Conservation (phyloP, 371 early-diverging fungal genomes). For the Mucor lusitanicus region DNA sequence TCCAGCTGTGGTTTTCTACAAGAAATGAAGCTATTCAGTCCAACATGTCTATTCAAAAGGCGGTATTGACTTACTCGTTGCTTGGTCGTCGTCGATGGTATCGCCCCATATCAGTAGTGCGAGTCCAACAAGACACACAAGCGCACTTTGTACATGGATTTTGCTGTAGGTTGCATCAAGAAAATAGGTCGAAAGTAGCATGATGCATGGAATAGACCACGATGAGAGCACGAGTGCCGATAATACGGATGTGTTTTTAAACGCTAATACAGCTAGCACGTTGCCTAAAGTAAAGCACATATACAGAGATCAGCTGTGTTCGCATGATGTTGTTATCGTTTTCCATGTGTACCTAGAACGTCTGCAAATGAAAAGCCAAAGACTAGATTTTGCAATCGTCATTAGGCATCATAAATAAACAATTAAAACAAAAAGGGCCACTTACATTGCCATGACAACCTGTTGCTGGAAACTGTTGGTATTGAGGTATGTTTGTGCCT, state of each 20-base stretch:
- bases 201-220: conserved; percentile 50
- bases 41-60: neutral
- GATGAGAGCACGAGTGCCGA: conserved; percentile 43
- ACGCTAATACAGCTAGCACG: conserved; percentile 44
- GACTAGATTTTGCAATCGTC: conserved; percentile 11
- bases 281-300: conserved; percentile 26
- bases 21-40: too few relatives aligned
- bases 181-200: conserved; percentile 37
- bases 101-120: conserved; percentile 42
- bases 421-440: neutral
- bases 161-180: conserved; percentile 28
- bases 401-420: neutral
- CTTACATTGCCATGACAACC: conserved; percentile 25
- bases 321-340: neutral
- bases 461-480: neutral
- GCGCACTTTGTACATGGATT: conserved; percentile 32
- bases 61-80: conserved; percentile 18
- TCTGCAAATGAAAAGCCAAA: conserved; percentile 48
- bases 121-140: conserved; percentile 35
- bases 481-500: neutral
- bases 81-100: conserved; percentile 13
- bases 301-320: neutral
- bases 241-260: conserved; percentile 45
- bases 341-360: conserved; percentile 33
- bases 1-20: conserved; percentile 47